These are phyloP conservation scores for Rubia occidens DNA, from an alignment of 305 asterid species.

Conservation along the genomic window DNA sequence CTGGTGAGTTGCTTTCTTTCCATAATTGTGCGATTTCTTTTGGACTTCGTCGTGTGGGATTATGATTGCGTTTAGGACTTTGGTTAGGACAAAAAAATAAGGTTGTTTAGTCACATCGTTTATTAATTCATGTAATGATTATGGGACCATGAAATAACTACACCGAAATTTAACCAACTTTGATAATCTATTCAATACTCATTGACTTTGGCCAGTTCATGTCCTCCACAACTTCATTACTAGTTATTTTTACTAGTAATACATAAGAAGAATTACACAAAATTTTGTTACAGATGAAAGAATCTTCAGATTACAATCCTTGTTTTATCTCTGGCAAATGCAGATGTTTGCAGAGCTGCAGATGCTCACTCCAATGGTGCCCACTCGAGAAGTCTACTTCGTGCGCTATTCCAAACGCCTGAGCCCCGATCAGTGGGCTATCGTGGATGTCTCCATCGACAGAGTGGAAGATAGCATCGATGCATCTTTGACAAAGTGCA, in stretches of 20 bases:
- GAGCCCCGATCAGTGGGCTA: constrained; percentile 58
- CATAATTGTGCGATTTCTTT: too few relatives aligned
- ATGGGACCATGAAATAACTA: not conserved
- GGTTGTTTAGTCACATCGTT: not conserved
- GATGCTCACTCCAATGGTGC: constrained; percentile 74
- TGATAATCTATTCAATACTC: not conserved
- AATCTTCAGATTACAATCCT: too few relatives aligned
- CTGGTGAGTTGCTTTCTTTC: constrained; percentile 34
- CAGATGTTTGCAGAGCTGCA: constrained; percentile 87
- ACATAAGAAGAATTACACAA: too few relatives aligned
- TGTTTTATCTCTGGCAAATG: not conserved
- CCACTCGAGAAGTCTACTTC: constrained; percentile 65
- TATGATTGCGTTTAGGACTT: not conserved
- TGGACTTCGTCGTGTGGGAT: not conserved
- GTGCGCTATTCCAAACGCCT: constrained; percentile 57
- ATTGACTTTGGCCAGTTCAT: not conserved
- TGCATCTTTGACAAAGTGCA: constrained; percentile 45
- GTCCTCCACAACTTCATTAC: not conserved
- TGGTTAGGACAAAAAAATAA: not conserved
- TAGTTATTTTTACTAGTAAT: too few relatives aligned
- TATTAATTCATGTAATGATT: not conserved
- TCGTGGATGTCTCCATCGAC: constrained; percentile 72
- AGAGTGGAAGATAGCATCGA: constrained; percentile 48
- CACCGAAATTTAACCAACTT: not conserved
- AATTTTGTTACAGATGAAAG: too few relatives aligned